phyloP scores from a whole-genome alignment of 208 protist species.

The Crithidia expoeki region DNA sequence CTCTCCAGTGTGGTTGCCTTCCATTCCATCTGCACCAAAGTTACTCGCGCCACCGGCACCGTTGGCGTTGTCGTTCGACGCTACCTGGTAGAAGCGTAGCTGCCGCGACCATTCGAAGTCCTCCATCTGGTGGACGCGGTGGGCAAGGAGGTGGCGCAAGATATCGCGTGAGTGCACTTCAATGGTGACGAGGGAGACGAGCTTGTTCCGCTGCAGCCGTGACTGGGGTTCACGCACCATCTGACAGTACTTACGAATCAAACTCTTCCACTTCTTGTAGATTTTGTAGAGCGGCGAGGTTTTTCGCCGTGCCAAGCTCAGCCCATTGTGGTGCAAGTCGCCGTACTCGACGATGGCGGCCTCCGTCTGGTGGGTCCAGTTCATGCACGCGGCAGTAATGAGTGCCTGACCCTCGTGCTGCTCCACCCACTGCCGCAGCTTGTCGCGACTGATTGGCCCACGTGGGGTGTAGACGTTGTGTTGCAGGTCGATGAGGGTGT shows the following conservation, averaged over 20 bases:
- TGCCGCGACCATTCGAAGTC: constrained; percentile 98
- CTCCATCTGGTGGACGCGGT: constrained; percentile 75
- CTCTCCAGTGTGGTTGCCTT: background rate
- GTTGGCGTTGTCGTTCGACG: background rate
- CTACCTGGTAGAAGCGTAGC: constrained; percentile 96
- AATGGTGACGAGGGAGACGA: constrained; percentile 97
- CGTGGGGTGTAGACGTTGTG: constrained; percentile 82
- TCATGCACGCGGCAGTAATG: constrained; percentile 96
- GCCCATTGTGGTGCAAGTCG: constrained; percentile 77
- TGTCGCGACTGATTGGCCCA: constrained; percentile 75
- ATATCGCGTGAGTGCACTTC: constrained; percentile 99
- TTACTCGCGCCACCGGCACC: background rate
- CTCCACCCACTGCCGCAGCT: constrained; percentile 89
- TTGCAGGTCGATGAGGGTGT: constrained; percentile 80
- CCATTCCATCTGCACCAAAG: background rate
- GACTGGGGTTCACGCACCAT: constrained; percentile 94
- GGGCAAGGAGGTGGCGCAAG: constrained; percentile 92
- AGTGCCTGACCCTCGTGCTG: constrained; percentile 94
- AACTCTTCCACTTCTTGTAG: constrained; percentile 94
- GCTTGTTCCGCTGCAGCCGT: constrained; percentile 94
- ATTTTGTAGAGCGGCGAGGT: constrained; percentile 91
- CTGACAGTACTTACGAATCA: constrained; percentile 95
- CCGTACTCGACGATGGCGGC: constrained; percentile 90
- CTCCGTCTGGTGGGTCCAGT: constrained; percentile 95
- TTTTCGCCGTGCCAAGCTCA: constrained; percentile 87